Conservation (phyloP, 768 basidiomycete species). For the Boletus edulis region DNA sequence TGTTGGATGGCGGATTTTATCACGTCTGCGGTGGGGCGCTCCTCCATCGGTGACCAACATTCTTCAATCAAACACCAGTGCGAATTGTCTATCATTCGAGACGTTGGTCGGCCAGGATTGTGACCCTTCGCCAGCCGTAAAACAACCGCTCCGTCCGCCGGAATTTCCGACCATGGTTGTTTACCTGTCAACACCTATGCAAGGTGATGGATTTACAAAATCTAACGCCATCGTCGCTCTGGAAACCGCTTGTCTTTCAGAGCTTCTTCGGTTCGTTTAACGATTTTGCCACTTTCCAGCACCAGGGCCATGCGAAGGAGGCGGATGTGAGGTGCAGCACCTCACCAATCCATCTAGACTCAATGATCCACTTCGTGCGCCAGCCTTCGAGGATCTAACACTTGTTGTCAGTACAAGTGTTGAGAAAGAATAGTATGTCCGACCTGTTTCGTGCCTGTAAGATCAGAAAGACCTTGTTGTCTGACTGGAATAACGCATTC, state of each 20-base stretch:
- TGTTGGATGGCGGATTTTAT: too few relatives aligned
- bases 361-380: constrained; percentile 81
- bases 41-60: too few relatives aligned
- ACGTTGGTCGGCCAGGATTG: too few relatives aligned
- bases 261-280: constrained; percentile 86
- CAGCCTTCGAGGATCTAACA: constrained; percentile 79
- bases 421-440: constrained; percentile 11
- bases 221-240: not conserved
- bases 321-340: constrained; percentile 39
- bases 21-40: too few relatives aligned
- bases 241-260: constrained; percentile 68
- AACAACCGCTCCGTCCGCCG: too few relatives aligned
- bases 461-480: constrained; percentile 83
- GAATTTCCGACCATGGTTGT: too few relatives aligned
- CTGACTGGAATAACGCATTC: constrained; percentile 83
- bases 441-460: constrained; percentile 82
- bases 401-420: too few relatives aligned
- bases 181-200: not conserved
- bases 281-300: constrained; percentile 56
- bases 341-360: constrained; percentile 74
- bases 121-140: too few relatives aligned
- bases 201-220: not conserved
- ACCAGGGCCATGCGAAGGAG: constrained; percentile 1
- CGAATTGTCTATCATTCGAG: too few relatives aligned
- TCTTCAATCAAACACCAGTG: too few relatives aligned